These are phyloP conservation scores for Rhynchospora tenuis DNA, from an alignment of 176 grass and related monocot genomes.

Conservation along the genomic window DNA sequence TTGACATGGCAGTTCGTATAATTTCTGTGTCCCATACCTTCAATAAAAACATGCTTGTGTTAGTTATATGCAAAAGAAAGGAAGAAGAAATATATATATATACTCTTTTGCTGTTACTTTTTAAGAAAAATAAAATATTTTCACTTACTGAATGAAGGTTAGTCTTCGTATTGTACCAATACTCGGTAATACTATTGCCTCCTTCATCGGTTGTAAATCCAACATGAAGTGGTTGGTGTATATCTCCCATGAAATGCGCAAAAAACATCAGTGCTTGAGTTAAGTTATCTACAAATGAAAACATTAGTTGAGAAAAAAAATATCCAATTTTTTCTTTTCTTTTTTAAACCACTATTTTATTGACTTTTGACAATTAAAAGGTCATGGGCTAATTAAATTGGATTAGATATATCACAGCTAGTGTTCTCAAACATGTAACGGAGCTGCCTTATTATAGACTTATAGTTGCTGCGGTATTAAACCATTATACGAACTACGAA, in stretches of 20 bases:
- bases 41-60: not conserved
- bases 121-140: too few relatives aligned
- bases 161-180: constrained; percentile 50
- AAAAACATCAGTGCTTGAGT: constrained; percentile 57
- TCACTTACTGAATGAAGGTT: constrained; percentile 43
- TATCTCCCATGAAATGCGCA: constrained; percentile 55
- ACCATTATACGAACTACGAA: too few relatives aligned
- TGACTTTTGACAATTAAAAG: too few relatives aligned
- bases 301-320: constrained; percentile 10
- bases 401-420: too few relatives aligned
- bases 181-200: constrained; percentile 43
- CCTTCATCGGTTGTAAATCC: constrained; percentile 26
- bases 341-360: too few relatives aligned
- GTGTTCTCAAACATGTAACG: too few relatives aligned
- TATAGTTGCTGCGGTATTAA: too few relatives aligned
- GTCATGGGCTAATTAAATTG: too few relatives aligned
- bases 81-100: too few relatives aligned
- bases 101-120: too few relatives aligned
- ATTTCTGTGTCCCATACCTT: not conserved
- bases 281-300: constrained; percentile 22
- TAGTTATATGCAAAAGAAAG: not conserved
- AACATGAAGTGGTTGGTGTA: constrained; percentile 57
- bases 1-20: not conserved
- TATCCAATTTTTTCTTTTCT: constrained; percentile 14
- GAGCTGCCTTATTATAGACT: too few relatives aligned